Percentiles rank a stretch among this genome's conserved stretches.
Evolutionary conservation across 2,329 filamentous ascomycete genomes (phyloP).

Genomic region (Penicillium sclerotigenum): DNA sequence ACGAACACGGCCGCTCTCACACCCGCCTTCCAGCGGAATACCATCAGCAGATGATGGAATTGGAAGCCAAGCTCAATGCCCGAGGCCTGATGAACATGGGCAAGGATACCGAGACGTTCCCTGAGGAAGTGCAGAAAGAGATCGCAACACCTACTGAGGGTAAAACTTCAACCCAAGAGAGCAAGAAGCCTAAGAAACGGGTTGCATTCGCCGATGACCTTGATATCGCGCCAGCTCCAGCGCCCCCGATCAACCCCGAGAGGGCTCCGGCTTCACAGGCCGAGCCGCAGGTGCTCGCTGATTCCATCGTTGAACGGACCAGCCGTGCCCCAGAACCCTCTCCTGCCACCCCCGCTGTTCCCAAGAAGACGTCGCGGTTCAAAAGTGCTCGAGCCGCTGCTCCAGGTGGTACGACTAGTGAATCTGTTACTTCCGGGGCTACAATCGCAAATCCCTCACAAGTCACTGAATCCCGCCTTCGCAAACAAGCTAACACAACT

Average conservation of each 20-base stretch:
- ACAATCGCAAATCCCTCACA: constrained; percentile 15
- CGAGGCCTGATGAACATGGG: constrained; percentile 57
- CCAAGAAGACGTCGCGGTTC: constrained; percentile 47
- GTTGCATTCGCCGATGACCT: constrained; percentile 76
- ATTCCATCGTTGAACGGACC: constrained; percentile 46
- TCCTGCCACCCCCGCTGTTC: constrained; percentile 16
- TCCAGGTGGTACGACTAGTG: not conserved
- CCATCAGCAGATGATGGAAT: constrained; percentile 74
- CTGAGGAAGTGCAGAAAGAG: constrained; percentile 32
- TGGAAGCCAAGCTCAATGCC: constrained; percentile 70
- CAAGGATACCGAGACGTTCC: constrained; percentile 43
- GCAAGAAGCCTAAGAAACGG: constrained; percentile 55
- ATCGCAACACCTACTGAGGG: constrained; percentile 27
- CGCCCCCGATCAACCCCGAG: constrained; percentile 25
- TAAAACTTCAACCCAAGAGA: constrained; percentile 15
- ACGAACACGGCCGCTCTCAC: constrained; percentile 70
- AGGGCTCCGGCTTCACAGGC: constrained; percentile 29
- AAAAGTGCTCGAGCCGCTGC: constrained; percentile 35
- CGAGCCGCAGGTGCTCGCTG: constrained; percentile 37
- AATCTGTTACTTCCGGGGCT: constrained; percentile 7
- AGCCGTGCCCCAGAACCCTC: constrained; percentile 16
- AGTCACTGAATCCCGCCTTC: constrained; percentile 18
- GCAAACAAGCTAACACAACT: constrained; percentile 22
- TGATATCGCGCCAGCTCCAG: constrained; percentile 61
- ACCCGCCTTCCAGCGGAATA: constrained; percentile 71